Evolutionary conservation across 371 early-diverging fungal species (phyloP), one percentile per base, ranked within the genome.

Genomic region (Umbelopsis sp.): DNA sequence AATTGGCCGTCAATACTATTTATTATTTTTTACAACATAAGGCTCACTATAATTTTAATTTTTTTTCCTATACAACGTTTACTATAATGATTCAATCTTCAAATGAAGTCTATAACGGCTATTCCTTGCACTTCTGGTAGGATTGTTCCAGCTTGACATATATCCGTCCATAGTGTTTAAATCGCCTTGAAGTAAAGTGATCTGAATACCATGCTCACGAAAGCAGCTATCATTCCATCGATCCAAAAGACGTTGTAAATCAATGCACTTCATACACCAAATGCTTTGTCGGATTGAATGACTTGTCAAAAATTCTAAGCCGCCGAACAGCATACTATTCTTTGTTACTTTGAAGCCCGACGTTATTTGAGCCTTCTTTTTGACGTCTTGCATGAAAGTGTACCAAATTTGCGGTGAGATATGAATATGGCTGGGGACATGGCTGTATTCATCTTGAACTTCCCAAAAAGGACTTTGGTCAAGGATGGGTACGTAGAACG

Each of bases 161-260:
- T 41, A 41, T 41, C 48, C 48, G 14, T 53, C 29, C 11, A 16
- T 32, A 10, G 32, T 35, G 16, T 12, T 35, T 0, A 12, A 12
- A 4, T 57, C 57, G 10, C 57, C 57, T 57, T 57, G 22, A 29
- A 57, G 35, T 18, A 57, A 32, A 6, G 57, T 57, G 57, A 57
- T 57, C 8, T 57, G 57, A 8, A 57, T 14, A 37, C 57, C 57
- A 25, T 57, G 29, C 1, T 18, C 18, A 57, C 29, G 29, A 18
- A 57, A 57, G 16, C 35, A 57, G 14, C 29, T 9, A 18, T 10
- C 18, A 35, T 35, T 57, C 57, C 57, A 57, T 3, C 35, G 32
- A 11, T 57, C 11, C 7, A 57, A 0, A 29, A 57, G 8, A n/a
- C 1, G 3, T 57, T 35, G 35, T 7, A 57, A 8, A 3, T 37